Evolutionary conservation across 2,329 filamentous ascomycete species (phyloP).

Genomic region (Trichoderma sp.): DNA sequence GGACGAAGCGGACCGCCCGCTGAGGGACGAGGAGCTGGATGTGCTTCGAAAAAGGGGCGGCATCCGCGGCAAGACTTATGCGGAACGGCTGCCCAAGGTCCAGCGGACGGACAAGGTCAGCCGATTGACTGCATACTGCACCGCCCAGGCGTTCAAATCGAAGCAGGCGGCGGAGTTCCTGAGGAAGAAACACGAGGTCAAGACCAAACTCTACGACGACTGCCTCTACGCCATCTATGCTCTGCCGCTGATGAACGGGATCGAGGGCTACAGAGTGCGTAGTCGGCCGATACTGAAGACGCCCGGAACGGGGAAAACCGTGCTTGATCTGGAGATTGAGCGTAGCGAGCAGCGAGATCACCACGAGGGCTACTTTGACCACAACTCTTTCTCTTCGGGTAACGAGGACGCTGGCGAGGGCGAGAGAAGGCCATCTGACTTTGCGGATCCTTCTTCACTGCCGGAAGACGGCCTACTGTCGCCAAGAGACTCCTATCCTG

Average conservation of each 20-base stretch:
- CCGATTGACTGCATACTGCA: constrained; percentile 93
- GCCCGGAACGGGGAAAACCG: constrained; percentile 83
- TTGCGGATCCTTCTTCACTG: constrained; percentile 37
- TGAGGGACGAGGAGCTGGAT: constrained; percentile 69
- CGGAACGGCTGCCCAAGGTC: constrained; percentile 86
- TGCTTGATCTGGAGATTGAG: constrained; percentile 94
- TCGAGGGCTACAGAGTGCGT: constrained; percentile 81
- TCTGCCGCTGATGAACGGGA: constrained; percentile 80
- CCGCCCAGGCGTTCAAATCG: constrained; percentile 89
- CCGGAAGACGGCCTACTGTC: constrained; percentile 36
- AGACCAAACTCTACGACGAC: constrained; percentile 96
- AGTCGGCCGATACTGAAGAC: constrained; percentile 92
- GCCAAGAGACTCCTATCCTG: constrained; percentile 36
- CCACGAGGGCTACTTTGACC: constrained; percentile 87
- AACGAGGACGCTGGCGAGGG: constrained; percentile 39
- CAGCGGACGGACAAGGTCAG: constrained; percentile 85
- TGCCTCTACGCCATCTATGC: constrained; percentile 97
- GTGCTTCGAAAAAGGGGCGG: constrained; percentile 64
- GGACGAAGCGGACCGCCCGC: constrained; percentile 64
- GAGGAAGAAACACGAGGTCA: constrained; percentile 81
- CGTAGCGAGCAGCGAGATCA: constrained; percentile 87
- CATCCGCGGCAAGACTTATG: constrained; percentile 81
- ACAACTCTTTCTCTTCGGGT: constrained; percentile 58
- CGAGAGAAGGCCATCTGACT: constrained; percentile 37
- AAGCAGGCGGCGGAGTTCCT: constrained; percentile 86